phyloP scores from a whole-genome alignment of 2,329 filamentous ascomycete genomes.

The Colletotrichum sp. region DNA sequence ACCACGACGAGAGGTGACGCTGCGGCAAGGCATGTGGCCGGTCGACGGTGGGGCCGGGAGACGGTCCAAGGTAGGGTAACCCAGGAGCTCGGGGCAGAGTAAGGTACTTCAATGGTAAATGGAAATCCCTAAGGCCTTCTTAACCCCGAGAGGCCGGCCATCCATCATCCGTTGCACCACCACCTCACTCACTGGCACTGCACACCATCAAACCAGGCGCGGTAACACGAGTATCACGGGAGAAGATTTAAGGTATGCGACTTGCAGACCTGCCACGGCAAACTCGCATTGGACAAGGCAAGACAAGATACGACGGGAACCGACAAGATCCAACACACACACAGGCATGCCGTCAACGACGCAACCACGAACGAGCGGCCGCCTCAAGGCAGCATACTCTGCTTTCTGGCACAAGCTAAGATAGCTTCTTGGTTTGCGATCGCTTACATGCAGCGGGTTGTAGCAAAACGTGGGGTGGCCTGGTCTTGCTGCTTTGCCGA shows the following conservation, averaged over 20 bases:
- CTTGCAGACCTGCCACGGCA: background rate
- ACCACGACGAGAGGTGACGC: background rate
- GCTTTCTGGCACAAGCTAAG: background rate
- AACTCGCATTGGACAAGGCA: background rate
- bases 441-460: background rate
- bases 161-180: background rate
- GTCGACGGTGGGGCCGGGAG: slow-evolving; percentile 6
- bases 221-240: background rate
- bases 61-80: background rate
- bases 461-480: background rate
- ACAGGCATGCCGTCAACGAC: background rate
- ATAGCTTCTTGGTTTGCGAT: background rate
- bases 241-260: background rate
- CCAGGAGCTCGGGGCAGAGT: background rate
- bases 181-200: background rate
- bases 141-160: background rate
- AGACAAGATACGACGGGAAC: background rate
- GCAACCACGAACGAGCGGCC: background rate
- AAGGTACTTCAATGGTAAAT: background rate
- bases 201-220: background rate
- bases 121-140: background rate
- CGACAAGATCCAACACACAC: background rate
- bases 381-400: background rate
- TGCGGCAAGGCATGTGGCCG: slow-evolving; percentile 8
- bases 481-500: background rate